These are phyloP conservation scores for Carex pumila DNA, from an alignment of 176 grass and related monocot species.

Conservation along the genomic window DNA sequence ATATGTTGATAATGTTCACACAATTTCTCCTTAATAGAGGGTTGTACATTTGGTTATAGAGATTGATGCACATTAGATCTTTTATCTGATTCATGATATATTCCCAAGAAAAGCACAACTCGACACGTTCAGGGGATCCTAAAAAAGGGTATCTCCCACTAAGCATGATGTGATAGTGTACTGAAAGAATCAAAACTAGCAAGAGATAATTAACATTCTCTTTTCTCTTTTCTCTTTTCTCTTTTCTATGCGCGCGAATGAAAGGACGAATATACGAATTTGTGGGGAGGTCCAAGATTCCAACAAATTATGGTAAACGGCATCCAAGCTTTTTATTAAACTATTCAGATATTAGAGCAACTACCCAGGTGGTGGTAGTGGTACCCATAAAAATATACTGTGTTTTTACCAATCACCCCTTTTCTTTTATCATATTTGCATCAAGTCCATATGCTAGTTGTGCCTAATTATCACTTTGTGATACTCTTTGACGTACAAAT, in stretches of 20 bases:
- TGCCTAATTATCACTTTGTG: too few relatives aligned
- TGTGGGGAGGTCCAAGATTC: not conserved
- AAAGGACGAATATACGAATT: not conserved
- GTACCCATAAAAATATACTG: not conserved
- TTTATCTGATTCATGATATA: not conserved
- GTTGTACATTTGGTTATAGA: not conserved
- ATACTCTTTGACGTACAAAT: too few relatives aligned
- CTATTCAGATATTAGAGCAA: not conserved
- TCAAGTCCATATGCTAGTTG: too few relatives aligned
- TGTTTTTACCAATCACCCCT: too few relatives aligned
- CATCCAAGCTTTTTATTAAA: not conserved
- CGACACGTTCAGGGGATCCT: conserved; percentile 11
- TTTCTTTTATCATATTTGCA: too few relatives aligned
- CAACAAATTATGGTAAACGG: not conserved
- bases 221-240: not conserved
- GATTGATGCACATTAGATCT: not conserved
- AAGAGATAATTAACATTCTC: not conserved
- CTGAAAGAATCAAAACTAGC: conserved; percentile 16
- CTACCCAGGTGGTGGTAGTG: not conserved
- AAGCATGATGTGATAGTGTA: conserved; percentile 14
- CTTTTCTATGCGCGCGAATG: not conserved
- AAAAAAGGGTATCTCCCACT: conserved; percentile 1
- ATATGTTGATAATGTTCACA: too few relatives aligned
- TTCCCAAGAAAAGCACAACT: not conserved
- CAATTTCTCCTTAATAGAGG: not conserved